A percentile compares a stretch with the other conserved stretches of the same genome.
Evolutionary conservation across 257 asterid species (phyloP).

Genomic region (Gentiana macrophylla): DNA sequence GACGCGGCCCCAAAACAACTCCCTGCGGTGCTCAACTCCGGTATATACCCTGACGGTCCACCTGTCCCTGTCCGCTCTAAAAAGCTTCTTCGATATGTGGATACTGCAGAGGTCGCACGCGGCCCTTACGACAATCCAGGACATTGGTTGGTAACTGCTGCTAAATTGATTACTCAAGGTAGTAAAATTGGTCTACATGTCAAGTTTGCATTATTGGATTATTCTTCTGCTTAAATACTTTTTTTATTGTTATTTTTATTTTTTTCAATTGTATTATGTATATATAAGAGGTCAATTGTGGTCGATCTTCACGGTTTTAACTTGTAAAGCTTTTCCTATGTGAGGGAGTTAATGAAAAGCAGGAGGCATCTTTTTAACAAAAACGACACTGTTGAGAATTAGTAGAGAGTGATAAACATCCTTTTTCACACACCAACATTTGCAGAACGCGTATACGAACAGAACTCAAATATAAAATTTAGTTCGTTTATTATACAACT

Average conservation of each 20-base stretch:
- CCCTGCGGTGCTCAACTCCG: constrained; percentile 64
- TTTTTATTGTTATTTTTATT: too few species aligned
- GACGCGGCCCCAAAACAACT: constrained; percentile 54
- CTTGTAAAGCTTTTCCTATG: too few species aligned
- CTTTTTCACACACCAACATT: too few species aligned
- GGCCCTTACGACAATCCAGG: constrained; percentile 90
- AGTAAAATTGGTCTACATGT: constrained; percentile 92
- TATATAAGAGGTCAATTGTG: constrained; percentile 4
- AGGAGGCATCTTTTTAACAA: too few species aligned
- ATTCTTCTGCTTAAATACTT: constrained; percentile 17
- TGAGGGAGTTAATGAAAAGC: too few species aligned
- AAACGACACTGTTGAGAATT: too few species aligned
- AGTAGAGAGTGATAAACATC: too few species aligned
- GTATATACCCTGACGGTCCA: constrained; percentile 92
- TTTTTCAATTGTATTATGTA: constrained; percentile 18
- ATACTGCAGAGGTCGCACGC: constrained; percentile 62
- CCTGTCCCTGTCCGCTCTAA: constrained; percentile 68
- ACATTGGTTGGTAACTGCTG: constrained; percentile 96
- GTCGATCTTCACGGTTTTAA: too few species aligned
- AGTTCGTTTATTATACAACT: too few species aligned
- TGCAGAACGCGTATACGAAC: too few species aligned
- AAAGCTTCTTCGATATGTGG: constrained; percentile 69
- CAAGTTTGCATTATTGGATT: constrained; percentile 85
- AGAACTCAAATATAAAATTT: too few species aligned
- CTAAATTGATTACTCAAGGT: constrained; percentile 64